Evolutionary conservation across 495 filamentous ascomycete genomes (phyloP), one percentile per base, ranked within the genome.

Genomic region (Clavariopsis aquatica): DNA sequence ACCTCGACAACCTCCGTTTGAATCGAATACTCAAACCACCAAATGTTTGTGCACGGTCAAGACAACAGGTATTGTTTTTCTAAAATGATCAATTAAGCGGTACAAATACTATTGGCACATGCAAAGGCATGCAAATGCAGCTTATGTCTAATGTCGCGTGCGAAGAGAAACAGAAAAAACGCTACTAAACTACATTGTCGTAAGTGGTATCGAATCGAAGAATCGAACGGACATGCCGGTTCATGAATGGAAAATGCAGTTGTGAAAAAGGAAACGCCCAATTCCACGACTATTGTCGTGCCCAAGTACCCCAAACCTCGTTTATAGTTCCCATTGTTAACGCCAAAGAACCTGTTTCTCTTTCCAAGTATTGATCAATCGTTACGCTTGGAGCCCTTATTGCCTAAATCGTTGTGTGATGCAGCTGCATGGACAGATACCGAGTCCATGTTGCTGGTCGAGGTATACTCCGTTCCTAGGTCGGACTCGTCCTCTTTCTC

Each of bases 151-250:
- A 24, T 54, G 26, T 22, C 2, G 6, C 19, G 47, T 49, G 38
- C 6, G 4, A 6, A 43, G 31, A n/a, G 38, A 43, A 43, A 17
- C n/a, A 54, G 6, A 8, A 20, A 54, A 54, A 20, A 20, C 51
- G 51, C 51, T 54, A 54, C 51, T 34, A 27, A 24, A 57, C 52
- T 54, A 57, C 53, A 57, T 57, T 57, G 45, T 7, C 29, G n/a
- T 38, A 57, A 57, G 53, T 57, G 53, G 31, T 43, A 57, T 57
- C 36, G 31, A 41, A 8, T 7, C 31, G 45, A 57, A 57, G 53
- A 57, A 57, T 43, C 20, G 31, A 34, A 34, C 5, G 53, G 38
- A 43, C n/a, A 43, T 17, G 38, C 38, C 38, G 9, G 38, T 17
- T 17, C 7, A 23, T 49, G 47, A 23, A 23, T 49, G 20, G 26